These are phyloP conservation scores for Litchi chinensis DNA, from an alignment of 345 rosid genomes.

Conservation along the genomic window DNA sequence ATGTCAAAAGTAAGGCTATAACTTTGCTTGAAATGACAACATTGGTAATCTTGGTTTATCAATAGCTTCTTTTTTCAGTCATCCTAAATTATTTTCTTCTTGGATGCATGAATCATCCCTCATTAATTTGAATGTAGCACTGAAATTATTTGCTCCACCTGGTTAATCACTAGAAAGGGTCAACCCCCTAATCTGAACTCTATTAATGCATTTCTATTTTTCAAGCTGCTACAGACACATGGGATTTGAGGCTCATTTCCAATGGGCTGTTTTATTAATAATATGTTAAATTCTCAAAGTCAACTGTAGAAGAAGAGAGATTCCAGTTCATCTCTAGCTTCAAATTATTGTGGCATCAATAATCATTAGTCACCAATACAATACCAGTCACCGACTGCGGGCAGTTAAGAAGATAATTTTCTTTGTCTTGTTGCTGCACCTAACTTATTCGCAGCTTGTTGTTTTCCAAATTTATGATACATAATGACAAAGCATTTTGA, in stretches of 20 bases:
- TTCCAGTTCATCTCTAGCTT: neutral
- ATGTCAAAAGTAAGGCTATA: neutral
- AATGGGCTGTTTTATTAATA: neutral
- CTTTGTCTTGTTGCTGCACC: neutral
- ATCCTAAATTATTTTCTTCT: neutral
- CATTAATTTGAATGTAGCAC: neutral
- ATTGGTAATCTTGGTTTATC: neutral
- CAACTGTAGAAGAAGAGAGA: neutral
- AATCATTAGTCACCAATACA: neutral
- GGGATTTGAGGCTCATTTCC: neutral
- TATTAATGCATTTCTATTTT: neutral
- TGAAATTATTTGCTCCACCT: neutral
- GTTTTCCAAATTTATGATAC: neutral
- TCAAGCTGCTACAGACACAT: neutral
- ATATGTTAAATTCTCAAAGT: neutral
- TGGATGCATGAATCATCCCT: slow-evolving; percentile 1
- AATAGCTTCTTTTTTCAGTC: neutral
- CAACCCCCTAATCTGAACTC: neutral
- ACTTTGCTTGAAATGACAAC: neutral
- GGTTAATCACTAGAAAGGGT: neutral
- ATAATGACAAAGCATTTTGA: neutral
- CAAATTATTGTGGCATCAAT: slow-evolving; percentile 3
- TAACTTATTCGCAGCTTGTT: neutral
- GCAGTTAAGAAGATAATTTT: neutral
- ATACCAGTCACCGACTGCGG: neutral